A percentile compares a stretch with the other conserved stretches of the same genome.
Evolutionary conservation across 1,139 yeast genomes (phyloP).

Genomic region (Debaryomycetaceae sp.): DNA sequence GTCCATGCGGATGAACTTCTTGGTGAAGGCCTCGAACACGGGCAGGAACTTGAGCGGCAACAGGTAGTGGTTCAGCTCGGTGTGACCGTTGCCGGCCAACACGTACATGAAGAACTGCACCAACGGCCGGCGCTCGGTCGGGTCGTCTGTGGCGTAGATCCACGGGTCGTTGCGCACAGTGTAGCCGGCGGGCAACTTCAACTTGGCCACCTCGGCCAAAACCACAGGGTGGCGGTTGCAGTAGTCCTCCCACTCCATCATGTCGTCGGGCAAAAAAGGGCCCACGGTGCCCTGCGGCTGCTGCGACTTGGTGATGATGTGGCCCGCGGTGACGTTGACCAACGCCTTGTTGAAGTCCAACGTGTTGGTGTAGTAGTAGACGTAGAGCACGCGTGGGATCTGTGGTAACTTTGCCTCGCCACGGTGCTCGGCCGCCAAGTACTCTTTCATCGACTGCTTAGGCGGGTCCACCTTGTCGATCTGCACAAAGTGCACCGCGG

Average conservation of each 20-base stretch:
- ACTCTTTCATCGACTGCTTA: constrained; percentile 65
- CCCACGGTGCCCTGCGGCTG: constrained; percentile 67
- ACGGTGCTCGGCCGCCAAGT: constrained; percentile 63
- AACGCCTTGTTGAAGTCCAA: constrained; percentile 67
- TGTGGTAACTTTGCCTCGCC: constrained; percentile 49
- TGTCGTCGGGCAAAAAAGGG: constrained; percentile 71
- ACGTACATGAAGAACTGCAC: constrained; percentile 78
- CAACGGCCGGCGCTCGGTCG: constrained; percentile 55
- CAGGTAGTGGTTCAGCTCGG: constrained; percentile 82
- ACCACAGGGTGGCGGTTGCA: constrained; percentile 56
- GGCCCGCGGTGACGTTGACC: constrained; percentile 62
- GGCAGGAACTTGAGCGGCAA: constrained; percentile 81
- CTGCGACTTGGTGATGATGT: constrained; percentile 52
- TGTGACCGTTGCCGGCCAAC: constrained; percentile 60
- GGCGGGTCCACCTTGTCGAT: constrained; percentile 80
- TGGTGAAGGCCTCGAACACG: constrained; percentile 65
- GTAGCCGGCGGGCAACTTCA: constrained; percentile 53
- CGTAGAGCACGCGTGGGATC: constrained; percentile 64
- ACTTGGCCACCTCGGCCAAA: constrained; percentile 58
- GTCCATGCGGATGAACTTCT: constrained; percentile 70
- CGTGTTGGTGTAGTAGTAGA: constrained; percentile 59
- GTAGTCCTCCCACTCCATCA: constrained; percentile 49
- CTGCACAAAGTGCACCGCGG: constrained; percentile 63
- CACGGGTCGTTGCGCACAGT: constrained; percentile 73
- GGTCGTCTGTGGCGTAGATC: constrained; percentile 82